Evolutionary conservation across 2,329 filamentous ascomycete genomes (phyloP).

Genomic region (Seiridium unicorne): DNA sequence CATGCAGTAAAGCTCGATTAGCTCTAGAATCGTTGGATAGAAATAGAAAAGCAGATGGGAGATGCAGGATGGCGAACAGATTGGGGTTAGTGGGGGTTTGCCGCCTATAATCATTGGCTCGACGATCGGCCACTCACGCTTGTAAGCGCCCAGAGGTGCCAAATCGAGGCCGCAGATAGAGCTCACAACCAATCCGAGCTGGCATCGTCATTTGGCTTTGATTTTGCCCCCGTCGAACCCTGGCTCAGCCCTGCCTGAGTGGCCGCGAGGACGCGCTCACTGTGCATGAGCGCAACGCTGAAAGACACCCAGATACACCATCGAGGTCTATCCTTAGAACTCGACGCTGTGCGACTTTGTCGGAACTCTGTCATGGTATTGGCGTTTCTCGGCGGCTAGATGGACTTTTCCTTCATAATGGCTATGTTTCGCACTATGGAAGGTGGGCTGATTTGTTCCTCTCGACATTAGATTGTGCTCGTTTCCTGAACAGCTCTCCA

Average conservation of each 20-base stretch:
- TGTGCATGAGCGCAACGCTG: constrained; percentile 14
- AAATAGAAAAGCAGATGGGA: not conserved
- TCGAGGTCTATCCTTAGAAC: constrained; percentile 10
- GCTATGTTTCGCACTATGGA: constrained; percentile 15
- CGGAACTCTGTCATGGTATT: constrained; percentile 7
- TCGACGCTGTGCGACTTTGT: not conserved
- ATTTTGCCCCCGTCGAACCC: constrained; percentile 15
- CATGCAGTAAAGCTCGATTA: too few relatives aligned
- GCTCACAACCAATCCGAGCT: constrained; percentile 10
- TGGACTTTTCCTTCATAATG: constrained; percentile 20
- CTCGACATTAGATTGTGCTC: constrained; percentile 15
- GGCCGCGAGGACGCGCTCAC: constrained; percentile 1
- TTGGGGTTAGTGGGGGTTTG: not conserved
- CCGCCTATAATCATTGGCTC: constrained; percentile 5
- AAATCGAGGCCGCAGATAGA: not conserved
- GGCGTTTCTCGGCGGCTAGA: constrained; percentile 15
- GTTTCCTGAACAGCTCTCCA: not conserved
- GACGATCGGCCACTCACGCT: not conserved
- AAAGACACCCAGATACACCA: not conserved
- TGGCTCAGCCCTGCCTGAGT: constrained; percentile 4
- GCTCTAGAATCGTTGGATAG: not conserved
- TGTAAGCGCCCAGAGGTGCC: constrained; percentile 5
- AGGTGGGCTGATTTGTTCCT: constrained; percentile 13
- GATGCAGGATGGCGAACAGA: not conserved
- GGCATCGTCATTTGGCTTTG: not conserved